A percentile compares a stretch with the other conserved stretches of the same genome.
Conservation (phyloP, 345 rosid genomes). For the Excoecaria agallocha region DNA sequence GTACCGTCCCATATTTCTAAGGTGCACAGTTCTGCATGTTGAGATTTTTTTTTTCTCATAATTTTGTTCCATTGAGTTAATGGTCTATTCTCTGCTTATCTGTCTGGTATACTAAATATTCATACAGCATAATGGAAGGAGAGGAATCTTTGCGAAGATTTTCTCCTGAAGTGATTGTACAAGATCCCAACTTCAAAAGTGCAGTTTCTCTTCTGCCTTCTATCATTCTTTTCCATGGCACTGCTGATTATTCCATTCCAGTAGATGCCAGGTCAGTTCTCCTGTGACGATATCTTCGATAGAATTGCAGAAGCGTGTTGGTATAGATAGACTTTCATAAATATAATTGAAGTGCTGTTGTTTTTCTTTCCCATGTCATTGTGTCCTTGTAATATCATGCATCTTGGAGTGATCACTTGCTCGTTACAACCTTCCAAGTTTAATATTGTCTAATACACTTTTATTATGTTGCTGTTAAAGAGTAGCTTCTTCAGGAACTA, state of each 20-base stretch:
- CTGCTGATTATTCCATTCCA: constrained; percentile 93
- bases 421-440: too few species aligned
- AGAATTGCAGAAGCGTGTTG: too few species aligned
- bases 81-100: too few species aligned
- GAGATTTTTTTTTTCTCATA: not conserved
- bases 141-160: constrained; percentile 68
- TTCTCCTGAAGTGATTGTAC: constrained; percentile 84
- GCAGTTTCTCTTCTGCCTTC: constrained; percentile 76
- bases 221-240: constrained; percentile 79
- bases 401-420: too few species aligned
- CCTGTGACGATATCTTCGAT: not conserved
- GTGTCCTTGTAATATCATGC: too few species aligned
- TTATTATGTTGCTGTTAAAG: too few species aligned
- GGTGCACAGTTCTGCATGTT: constrained; percentile 39
- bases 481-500: too few species aligned
- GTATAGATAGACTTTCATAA: too few species aligned
- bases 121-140: constrained; percentile 89
- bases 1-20: constrained; percentile 69
- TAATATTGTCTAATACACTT: too few species aligned
- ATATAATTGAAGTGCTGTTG: too few species aligned
- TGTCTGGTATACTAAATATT: constrained; percentile 16
- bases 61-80: not conserved
- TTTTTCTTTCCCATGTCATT: too few species aligned
- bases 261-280: constrained; percentile 74
- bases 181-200: constrained; percentile 50